These are phyloP conservation scores for Amylostereum areolatum DNA, from an alignment of 1,284 basidiomycete species.

Conservation along the genomic window DNA sequence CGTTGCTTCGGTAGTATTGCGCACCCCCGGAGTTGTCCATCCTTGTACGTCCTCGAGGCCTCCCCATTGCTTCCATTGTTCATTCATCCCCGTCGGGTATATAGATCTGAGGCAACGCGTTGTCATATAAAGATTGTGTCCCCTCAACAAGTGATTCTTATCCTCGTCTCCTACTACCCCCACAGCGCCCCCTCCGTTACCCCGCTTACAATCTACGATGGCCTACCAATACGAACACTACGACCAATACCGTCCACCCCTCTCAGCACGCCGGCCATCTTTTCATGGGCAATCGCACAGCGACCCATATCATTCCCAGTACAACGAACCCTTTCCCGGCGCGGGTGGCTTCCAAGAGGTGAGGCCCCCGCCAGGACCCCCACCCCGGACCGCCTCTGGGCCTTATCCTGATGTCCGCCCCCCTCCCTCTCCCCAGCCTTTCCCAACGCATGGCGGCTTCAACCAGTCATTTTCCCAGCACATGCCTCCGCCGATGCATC, in stretches of 20 bases:
- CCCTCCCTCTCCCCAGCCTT: slow-evolving; percentile 5
- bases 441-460: not conserved
- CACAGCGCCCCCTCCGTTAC: not conserved
- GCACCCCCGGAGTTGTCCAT: too few species aligned
- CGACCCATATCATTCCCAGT: slow-evolving; percentile 1
- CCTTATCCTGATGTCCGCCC: slow-evolving; percentile 2
- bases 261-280: not conserved
- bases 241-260: not conserved
- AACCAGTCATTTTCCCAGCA: slow-evolving; percentile 2
- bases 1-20: too few species aligned
- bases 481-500: slow-evolving; percentile 4
- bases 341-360: slow-evolving; percentile 9
- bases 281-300: not conserved
- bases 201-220: slow-evolving; percentile 14
- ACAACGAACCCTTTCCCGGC: slow-evolving; percentile 4
- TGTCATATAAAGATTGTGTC: too few species aligned
- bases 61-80: too few species aligned
- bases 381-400: not conserved
- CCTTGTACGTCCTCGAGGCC: too few species aligned
- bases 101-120: too few species aligned
- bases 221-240: not conserved
- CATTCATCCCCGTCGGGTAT: too few species aligned
- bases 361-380: slow-evolving; percentile 5
- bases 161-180: not conserved
- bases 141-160: too few species aligned